phyloP scores from a whole-genome alignment of 1,284 basidiomycete species.

The Puccinia polysora region DNA sequence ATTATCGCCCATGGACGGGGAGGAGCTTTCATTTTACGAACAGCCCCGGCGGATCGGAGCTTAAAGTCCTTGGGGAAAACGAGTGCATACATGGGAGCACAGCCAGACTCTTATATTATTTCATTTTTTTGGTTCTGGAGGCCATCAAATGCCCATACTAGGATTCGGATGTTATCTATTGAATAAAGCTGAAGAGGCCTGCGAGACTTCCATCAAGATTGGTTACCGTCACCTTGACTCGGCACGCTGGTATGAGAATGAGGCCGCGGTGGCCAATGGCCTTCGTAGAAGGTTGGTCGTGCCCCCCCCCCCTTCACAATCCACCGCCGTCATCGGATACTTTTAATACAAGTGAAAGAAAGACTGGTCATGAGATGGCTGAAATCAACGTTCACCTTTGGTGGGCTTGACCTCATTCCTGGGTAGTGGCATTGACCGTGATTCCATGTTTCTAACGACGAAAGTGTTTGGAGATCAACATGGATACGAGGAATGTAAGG shows the following conservation, averaged over 20 bases:
- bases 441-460: slow-evolving; percentile 63
- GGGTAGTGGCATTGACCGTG: slow-evolving; percentile 57
- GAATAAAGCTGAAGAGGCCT: slow-evolving; percentile 68
- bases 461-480: slow-evolving; percentile 49
- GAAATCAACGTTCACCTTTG: no score
- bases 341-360: no score
- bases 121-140: slow-evolving; percentile 16
- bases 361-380: no score
- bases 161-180: slow-evolving; percentile 74
- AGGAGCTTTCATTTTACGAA: no score
- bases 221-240: slow-evolving; percentile 50
- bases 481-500: slow-evolving; percentile 44
- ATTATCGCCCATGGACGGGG: no score
- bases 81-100: not conserved
- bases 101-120: not conserved
- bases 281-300: slow-evolving; percentile 54
- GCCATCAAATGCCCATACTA: slow-evolving; percentile 62
- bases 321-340: slow-evolving; percentile 49
- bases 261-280: slow-evolving; percentile 61
- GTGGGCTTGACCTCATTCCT: no score
- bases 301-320: not conserved
- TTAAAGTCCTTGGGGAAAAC: not conserved
- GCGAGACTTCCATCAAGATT: slow-evolving; percentile 68
- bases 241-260: slow-evolving; percentile 70
- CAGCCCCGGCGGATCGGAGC: no score